Base-by-base conservation (phyloP, 1,284 basidiomycete genomes). In the Xerocomus amazonicus region DNA sequence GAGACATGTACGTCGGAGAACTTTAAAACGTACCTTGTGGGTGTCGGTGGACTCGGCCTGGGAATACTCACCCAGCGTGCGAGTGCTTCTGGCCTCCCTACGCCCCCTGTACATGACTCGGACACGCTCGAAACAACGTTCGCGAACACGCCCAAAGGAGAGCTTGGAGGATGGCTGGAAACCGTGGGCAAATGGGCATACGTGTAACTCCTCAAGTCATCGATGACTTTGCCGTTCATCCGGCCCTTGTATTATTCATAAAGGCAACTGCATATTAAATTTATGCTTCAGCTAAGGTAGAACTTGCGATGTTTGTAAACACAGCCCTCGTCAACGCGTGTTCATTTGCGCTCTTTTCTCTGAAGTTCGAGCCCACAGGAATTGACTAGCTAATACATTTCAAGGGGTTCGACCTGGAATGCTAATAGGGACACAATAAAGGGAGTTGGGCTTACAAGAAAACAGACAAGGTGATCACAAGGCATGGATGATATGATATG, bases 11-110 rank as follows among this genome's bases (percentile, higher is more conserved):
- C 74, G 53, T 72, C 71, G 43, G 79, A 82, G 41, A 83, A 81
- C 34, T 98, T 91, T 73, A 80, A 83, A 59, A 88, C 94, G 23
- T 95, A 98, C 75, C 76, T 92, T 54, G 95, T 95, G 26, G 81
- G 88, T 47, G 90, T 99, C 40, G 97, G 96, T 12, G 97, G 97
- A 38, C 87, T 85, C 53, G 96, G 96, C 3, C 77, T 97, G 19
- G 95, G 94, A 53, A 79, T 98, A 51, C 77, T 92, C 55, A 39
- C 50, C 13, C 47, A 14, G 6, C 35, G 50, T 3, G 23, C 43
- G 13, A n/a, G 40, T 13, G 31, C 38, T 31, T 50, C 55, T 3
- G 50, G 46, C 19, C 34, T 48, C 7, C 47, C 54, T n/a, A 58
- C 54, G 8, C 57, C 52, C 2, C 57, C 81, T 31, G 78, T 80